Evolutionary conservation across 2,329 filamentous ascomycete species (phyloP).

Genomic region (Fusarium coicis): DNA sequence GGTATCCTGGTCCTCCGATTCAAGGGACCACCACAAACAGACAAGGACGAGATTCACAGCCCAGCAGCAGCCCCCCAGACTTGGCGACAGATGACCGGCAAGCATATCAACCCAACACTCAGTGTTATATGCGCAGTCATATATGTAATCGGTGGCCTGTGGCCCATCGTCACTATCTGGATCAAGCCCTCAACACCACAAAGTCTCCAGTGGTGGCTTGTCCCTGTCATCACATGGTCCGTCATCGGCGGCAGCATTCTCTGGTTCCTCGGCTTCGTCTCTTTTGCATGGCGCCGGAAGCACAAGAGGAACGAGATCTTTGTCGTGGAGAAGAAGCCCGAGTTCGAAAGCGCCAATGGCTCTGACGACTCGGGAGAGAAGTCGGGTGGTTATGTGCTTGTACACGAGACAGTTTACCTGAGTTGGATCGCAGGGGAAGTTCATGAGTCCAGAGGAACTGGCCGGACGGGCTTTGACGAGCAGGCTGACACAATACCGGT

Average conservation of each 20-base stretch:
- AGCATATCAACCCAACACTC: slow-evolving; percentile 45
- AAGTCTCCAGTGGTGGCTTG: slow-evolving; percentile 45
- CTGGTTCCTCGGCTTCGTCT: slow-evolving; percentile 51
- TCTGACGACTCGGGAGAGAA: slow-evolving; percentile 25
- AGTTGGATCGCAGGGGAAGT: slow-evolving; percentile 49
- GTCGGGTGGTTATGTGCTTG: slow-evolving; percentile 45
- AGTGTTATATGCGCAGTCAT: slow-evolving; percentile 47
- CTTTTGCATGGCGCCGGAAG: slow-evolving; percentile 44
- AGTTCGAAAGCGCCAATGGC: slow-evolving; percentile 47
- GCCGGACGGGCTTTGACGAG: slow-evolving; percentile 7
- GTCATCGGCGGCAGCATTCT: slow-evolving; percentile 44
- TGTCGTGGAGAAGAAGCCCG: slow-evolving; percentile 49
- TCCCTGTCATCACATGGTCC: slow-evolving; percentile 47
- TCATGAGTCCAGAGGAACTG: slow-evolving; percentile 26
- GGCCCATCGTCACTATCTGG: slow-evolving; percentile 49
- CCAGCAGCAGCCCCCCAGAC: slow-evolving; percentile 29
- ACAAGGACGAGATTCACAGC: slow-evolving; percentile 15
- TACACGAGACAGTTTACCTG: slow-evolving; percentile 52
- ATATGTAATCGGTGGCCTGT: slow-evolving; percentile 48
- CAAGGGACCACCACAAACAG: slow-evolving; percentile 46
- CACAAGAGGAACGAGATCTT: slow-evolving; percentile 48
- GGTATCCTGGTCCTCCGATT: slow-evolving; percentile 52
- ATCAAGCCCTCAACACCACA: slow-evolving; percentile 38
- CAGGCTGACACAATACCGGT: not conserved
- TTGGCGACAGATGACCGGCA: slow-evolving; percentile 49